Evolutionary conservation across 2,329 filamentous ascomycete genomes (phyloP).

Genomic region (Colletotrichum eremochloae): DNA sequence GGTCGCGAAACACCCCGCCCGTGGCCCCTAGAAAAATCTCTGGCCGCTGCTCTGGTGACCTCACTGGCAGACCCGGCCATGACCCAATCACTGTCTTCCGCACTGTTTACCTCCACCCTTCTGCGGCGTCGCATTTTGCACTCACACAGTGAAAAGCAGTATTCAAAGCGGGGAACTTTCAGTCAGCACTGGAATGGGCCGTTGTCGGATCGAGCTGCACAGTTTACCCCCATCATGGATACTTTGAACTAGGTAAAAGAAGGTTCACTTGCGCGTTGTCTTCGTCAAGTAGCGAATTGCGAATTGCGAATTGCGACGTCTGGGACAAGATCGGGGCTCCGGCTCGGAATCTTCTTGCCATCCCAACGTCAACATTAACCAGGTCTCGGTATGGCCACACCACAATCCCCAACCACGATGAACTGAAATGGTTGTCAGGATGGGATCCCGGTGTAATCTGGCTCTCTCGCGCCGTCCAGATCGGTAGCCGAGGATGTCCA

Average conservation of each 20-base stretch:
- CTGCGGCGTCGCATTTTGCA: not conserved
- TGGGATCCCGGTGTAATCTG: slow-evolving; percentile 34
- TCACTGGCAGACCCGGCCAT: slow-evolving; percentile 25
- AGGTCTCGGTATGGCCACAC: not conserved
- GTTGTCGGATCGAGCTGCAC: slow-evolving; percentile 33
- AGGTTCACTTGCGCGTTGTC: slow-evolving; percentile 18
- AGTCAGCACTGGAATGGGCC: not conserved
- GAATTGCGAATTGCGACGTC: slow-evolving; percentile 24
- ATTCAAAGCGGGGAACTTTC: slow-evolving; percentile 20
- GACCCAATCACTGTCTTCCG: not conserved
- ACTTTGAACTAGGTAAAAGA: slow-evolving; percentile 8
- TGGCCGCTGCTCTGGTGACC: slow-evolving; percentile 25
- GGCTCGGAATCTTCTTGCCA: not conserved
- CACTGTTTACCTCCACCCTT: not conserved
- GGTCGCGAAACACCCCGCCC: slow-evolving; percentile 36
- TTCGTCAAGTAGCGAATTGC: slow-evolving; percentile 35
- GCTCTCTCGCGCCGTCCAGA: not conserved
- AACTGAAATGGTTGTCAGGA: slow-evolving; percentile 8
- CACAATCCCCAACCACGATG: slow-evolving; percentile 7
- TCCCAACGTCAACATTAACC: not conserved
- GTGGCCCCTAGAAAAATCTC: slow-evolving; percentile 34
- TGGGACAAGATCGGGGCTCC: slow-evolving; percentile 8
- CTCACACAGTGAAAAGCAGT: not conserved
- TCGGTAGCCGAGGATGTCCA: slow-evolving; percentile 8
- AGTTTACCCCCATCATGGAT: slow-evolving; percentile 33